Conservation (phyloP, 2,329 filamentous ascomycete species). For the Neopestalotiopsis sp. region DNA sequence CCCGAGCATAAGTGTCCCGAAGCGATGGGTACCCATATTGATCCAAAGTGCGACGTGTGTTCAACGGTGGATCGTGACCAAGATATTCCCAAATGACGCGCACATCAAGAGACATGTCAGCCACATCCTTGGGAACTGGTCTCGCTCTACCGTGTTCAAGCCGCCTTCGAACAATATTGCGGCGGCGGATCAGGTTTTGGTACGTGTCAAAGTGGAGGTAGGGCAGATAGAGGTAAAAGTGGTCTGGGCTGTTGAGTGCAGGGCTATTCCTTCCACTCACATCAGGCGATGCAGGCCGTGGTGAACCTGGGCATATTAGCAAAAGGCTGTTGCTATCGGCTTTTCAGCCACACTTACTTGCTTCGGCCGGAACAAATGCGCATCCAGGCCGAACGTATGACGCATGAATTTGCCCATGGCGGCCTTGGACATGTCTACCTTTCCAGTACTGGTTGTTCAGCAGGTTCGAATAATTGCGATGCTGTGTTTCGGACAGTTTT, state of each 20-base stretch:
- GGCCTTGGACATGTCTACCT: constrained; percentile 52
- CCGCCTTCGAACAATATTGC: constrained; percentile 59
- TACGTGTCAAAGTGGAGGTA: constrained; percentile 72
- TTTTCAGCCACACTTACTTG: constrained; percentile 28
- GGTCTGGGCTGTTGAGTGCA: constrained; percentile 31
- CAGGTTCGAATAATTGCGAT: constrained; percentile 45
- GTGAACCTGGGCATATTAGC: constrained; percentile 38
- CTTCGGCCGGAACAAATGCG: constrained; percentile 48
- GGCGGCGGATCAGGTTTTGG: constrained; percentile 59
- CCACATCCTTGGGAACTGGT: constrained; percentile 61
- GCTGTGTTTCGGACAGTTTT: constrained; percentile 51
- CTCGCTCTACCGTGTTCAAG: constrained; percentile 58
- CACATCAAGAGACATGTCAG: constrained; percentile 60
- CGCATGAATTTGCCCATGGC: constrained; percentile 55
- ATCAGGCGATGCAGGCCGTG: constrained; percentile 37
- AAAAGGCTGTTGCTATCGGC: not conserved
- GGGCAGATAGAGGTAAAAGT: constrained; percentile 59
- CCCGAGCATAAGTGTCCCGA: constrained; percentile 63
- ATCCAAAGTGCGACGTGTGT: constrained; percentile 66
- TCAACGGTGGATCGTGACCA: constrained; percentile 64
- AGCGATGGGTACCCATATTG: constrained; percentile 69
- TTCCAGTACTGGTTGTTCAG: constrained; percentile 56
- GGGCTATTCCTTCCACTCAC: constrained; percentile 36
- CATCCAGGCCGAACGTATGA: constrained; percentile 56
- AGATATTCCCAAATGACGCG: constrained; percentile 69